Percentiles rank a stretch among this genome's conserved stretches.
Conservation (phyloP, 345 rosid species). For the Eucalyptus lansdowneana region DNA sequence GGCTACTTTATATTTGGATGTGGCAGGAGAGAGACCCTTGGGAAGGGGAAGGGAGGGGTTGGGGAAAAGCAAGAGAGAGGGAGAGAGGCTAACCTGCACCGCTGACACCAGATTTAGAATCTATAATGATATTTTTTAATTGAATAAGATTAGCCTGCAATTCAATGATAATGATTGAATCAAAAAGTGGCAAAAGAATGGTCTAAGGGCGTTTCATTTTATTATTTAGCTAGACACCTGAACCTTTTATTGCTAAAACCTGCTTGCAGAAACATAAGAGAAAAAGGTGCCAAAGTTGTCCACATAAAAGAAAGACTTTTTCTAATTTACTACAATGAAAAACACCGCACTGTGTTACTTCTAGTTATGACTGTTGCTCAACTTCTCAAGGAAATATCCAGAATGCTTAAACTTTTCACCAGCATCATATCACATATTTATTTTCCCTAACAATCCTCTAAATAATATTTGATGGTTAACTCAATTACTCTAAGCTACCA, state of each 20-base stretch:
- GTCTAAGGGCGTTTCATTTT: neutral
- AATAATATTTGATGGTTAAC: neutral
- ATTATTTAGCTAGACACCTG: neutral
- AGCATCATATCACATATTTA: neutral
- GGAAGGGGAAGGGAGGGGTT: neutral
- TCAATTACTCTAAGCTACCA: neutral
- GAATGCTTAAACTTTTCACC: neutral
- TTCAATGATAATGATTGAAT: neutral
- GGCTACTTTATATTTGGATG: neutral
- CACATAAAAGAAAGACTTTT: neutral
- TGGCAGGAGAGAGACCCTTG: neutral
- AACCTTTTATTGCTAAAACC: neutral
- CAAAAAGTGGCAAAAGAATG: neutral
- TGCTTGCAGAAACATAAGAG: neutral
- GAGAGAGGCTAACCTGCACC: conserved; percentile 73
- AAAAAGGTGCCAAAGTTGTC: neutral
- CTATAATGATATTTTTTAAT: conserved; percentile 54
- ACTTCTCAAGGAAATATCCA: neutral
- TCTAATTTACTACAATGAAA: neutral
- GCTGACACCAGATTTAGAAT: conserved; percentile 93
- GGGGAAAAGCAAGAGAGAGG: neutral
- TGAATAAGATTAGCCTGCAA: conserved; percentile 74
- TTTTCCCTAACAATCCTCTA: neutral
- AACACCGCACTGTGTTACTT: neutral
- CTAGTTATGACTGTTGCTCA: neutral